These are phyloP conservation scores for Zea luxurians DNA, from an alignment of 176 grass and related monocot genomes.

Conservation along the genomic window DNA sequence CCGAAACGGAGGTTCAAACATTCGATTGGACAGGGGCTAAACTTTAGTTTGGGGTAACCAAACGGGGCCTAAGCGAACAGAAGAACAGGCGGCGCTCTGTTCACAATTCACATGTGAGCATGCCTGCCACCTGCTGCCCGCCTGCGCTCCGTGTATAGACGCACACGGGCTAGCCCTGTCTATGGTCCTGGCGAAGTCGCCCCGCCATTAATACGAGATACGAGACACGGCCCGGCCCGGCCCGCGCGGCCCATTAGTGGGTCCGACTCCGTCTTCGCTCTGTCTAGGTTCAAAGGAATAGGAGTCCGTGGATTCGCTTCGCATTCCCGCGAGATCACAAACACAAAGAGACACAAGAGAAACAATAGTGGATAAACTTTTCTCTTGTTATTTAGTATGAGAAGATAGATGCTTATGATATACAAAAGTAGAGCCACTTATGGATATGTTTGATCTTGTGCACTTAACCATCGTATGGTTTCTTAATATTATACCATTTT, in stretches of 20 bases:
- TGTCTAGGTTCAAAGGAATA: too few relatives aligned
- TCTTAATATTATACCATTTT: too few relatives aligned
- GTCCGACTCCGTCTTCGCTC: background rate
- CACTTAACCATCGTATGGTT: too few relatives aligned
- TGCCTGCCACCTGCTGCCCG: background rate
- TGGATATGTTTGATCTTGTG: too few relatives aligned
- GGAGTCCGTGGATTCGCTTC: slow-evolving; percentile 26
- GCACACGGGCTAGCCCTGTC: slow-evolving; percentile 45
- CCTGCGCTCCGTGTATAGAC: background rate
- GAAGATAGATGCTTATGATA: too few relatives aligned
- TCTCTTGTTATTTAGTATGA: too few relatives aligned
- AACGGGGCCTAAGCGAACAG: slow-evolving; percentile 15
- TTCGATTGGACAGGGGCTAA: too few relatives aligned
- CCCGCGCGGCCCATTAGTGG: slow-evolving; percentile 30
- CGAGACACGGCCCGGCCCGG: background rate
- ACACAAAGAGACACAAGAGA: too few relatives aligned
- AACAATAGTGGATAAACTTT: too few relatives aligned
- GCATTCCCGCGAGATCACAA: background rate
- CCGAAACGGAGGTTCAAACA: too few relatives aligned
- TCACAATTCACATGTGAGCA: slow-evolving; percentile 46
- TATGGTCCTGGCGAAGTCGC: slow-evolving; percentile 1
- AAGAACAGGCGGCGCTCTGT: slow-evolving; percentile 24
- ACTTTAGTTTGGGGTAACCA: too few relatives aligned
- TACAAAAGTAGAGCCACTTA: too few relatives aligned
- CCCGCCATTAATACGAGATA: slow-evolving; percentile 23